Base-by-base conservation (phyloP, 2,329 filamentous ascomycete species). In the Ceratocystis lukuohia region DNA sequence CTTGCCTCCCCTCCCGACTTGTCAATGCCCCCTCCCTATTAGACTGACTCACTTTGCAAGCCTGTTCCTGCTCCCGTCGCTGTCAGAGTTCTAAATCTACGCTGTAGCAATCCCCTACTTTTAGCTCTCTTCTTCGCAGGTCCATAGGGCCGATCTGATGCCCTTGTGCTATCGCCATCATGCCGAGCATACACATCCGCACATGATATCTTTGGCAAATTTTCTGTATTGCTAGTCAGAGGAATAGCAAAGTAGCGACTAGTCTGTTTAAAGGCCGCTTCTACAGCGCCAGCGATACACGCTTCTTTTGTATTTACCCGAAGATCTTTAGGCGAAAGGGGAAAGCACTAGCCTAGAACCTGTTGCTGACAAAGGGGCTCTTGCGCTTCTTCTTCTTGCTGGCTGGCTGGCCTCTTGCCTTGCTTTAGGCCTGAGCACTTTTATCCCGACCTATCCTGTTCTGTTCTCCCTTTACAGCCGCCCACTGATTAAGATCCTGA, bases 101-200 rank as follows among this genome's bases (percentile, higher is more conserved):
- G 10, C 53, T 33, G n/a, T 17, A 12, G 8, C 17, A 17, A 17
- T 17, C 28, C 22, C 53, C 10, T 57, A 17, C 48, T 25, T 48
- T 28, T 62, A 62, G 61, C 37, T 62, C 61, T 33, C 61, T 62
- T 64, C 65, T 3, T 69, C 46, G 67, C 56, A 69, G 69, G 66
- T 71, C 69, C 44, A 63, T 46, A 63, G 71, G 71, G 70, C 70
- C 68, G 72, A 71, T 68, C 67, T 66, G 15, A 15, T 22, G 53
- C 4, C 53, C 53, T 57, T 57, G 53, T 57, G 15, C 17, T 30
- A 30, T 50, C 48, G 48, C 7, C 53, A 17, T 17, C 53, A 56
- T 30, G 28, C 28, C 20, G 12, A 41, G 37, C 37, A 12, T 50
- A 50, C 46, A n/a, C n/a, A 50, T 50, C 17, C 8, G 3, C 22